Evolutionary conservation across 495 filamentous ascomycete species (phyloP).

Genomic region (Antarctomyces pellizariae): DNA sequence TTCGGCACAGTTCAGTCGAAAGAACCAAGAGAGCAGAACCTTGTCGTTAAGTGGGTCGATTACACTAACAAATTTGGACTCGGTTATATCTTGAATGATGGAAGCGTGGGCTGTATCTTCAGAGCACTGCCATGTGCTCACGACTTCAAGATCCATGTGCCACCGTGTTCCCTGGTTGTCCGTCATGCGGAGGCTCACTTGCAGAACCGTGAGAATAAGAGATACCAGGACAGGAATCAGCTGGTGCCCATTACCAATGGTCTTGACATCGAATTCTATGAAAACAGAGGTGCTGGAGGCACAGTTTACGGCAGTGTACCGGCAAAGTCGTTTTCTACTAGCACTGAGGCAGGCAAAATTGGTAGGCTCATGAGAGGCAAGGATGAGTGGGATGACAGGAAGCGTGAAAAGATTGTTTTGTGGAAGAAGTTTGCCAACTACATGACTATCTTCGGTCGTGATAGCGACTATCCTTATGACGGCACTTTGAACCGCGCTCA

Average conservation of each 20-base stretch:
- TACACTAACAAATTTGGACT: slow-evolving; percentile 80
- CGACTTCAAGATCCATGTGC: slow-evolving; percentile 24
- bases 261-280: slow-evolving; percentile 53
- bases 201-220: slow-evolving; percentile 25
- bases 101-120: slow-evolving; percentile 62
- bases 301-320: slow-evolving; percentile 37
- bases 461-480: slow-evolving; percentile 23
- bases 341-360: slow-evolving; percentile 23
- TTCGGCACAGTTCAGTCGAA: slow-evolving; percentile 23
- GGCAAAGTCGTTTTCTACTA: slow-evolving; percentile 36
- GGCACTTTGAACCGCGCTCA: slow-evolving; percentile 22
- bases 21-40: slow-evolving; percentile 17
- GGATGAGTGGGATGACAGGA: slow-evolving; percentile 40
- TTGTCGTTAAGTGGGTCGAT: slow-evolving; percentile 85
- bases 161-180: slow-evolving; percentile 43
- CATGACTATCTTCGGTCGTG: slow-evolving; percentile 45
- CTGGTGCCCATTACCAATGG: slow-evolving; percentile 38
- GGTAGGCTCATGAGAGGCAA: slow-evolving; percentile 27
- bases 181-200: slow-evolving; percentile 38
- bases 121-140: slow-evolving; percentile 27
- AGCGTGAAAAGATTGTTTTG: slow-evolving; percentile 48
- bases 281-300: slow-evolving; percentile 43
- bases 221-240: slow-evolving; percentile 35
- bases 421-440: slow-evolving; percentile 91
- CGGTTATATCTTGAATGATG: slow-evolving; percentile 67